Conservation (phyloP, 2,329 filamentous ascomycete species). For the Pseudogymnoascus sp. region DNA sequence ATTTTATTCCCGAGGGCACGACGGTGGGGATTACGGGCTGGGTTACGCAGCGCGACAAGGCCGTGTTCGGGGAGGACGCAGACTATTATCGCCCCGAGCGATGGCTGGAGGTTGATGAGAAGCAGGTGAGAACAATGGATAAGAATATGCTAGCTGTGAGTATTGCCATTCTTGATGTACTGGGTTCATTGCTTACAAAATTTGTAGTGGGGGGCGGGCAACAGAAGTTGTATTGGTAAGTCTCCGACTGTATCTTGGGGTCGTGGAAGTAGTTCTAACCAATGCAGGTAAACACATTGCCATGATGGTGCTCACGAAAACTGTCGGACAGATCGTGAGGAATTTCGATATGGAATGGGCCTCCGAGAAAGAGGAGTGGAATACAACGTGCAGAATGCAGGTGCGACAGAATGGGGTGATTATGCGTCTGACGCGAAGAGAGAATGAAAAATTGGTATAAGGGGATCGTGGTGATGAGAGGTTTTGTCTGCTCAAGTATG, state of each 20-base stretch:
- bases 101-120: conserved; percentile 30
- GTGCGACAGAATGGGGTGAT: not conserved
- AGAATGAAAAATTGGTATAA: not conserved
- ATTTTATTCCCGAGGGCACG: conserved; percentile 11
- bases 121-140: not conserved
- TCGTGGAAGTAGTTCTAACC: not conserved
- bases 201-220: not conserved
- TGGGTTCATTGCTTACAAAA: not conserved
- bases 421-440: not conserved
- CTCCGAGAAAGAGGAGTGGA: not conserved
- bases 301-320: conserved; percentile 1
- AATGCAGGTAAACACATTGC: not conserved
- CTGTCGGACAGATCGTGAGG: not conserved
- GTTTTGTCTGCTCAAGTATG: not conserved
- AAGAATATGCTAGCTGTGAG: not conserved
- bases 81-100: conserved; percentile 35
- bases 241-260: not conserved
- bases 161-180: not conserved
- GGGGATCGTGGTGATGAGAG: not conserved
- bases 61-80: conserved; percentile 31
- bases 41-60: conserved; percentile 26
- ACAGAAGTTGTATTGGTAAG: not conserved
- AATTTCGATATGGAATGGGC: not conserved
- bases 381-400: not conserved
- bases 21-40: conserved; percentile 5